Conservation (phyloP, 2,329 filamentous ascomycete genomes). For the Tolypocladium paradoxum region DNA sequence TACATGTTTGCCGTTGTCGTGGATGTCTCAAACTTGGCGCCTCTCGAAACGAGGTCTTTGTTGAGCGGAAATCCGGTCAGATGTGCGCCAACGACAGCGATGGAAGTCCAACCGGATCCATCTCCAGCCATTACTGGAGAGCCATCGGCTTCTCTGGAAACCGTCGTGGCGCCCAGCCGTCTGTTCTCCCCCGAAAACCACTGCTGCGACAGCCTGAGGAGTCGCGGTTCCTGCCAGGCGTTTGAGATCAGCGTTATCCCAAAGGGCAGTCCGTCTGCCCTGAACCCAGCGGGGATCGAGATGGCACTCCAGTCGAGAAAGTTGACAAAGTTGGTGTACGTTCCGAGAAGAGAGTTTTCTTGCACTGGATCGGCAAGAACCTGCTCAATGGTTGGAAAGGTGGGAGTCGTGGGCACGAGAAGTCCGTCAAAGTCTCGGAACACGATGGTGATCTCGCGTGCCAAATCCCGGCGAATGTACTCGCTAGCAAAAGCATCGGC, state of each 20-base stretch:
- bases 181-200: constrained; percentile 14
- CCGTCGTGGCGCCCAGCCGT: constrained; percentile 17
- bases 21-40: constrained; percentile 12
- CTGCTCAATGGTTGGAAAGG: constrained; percentile 38
- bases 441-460: constrained; percentile 25
- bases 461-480: constrained; percentile 26
- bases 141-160: not conserved
- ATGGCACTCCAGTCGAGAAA: constrained; percentile 46
- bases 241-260: constrained; percentile 26
- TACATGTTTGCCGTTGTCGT: constrained; percentile 20
- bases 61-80: constrained; percentile 22
- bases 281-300: constrained; percentile 38
- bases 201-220: constrained; percentile 16
- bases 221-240: constrained; percentile 21
- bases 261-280: constrained; percentile 24
- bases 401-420: constrained; percentile 46
- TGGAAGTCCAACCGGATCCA: constrained; percentile 1
- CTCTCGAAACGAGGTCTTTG: constrained; percentile 19
- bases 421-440: constrained; percentile 35
- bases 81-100: constrained; percentile 26
- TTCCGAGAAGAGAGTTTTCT: constrained; percentile 42
- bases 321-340: constrained; percentile 51
- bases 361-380: constrained; percentile 39
- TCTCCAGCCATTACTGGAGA: not conserved
- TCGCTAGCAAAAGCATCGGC: constrained; percentile 33